Conservation (phyloP, 768 basidiomycete genomes). For the Pulveroboletus ravenelii region DNA sequence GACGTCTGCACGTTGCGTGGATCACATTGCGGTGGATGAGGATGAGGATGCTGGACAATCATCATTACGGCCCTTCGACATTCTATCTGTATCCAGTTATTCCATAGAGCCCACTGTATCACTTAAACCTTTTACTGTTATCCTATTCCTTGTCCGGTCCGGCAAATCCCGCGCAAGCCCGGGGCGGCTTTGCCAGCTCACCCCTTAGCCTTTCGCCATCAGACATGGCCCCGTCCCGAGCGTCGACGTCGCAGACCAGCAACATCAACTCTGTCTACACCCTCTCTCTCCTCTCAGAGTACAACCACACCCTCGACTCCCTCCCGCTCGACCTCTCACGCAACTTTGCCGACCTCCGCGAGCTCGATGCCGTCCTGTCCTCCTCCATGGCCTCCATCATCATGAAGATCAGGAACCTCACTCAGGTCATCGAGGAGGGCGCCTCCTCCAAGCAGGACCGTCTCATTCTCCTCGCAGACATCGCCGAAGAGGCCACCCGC, state of each 20-base stretch:
- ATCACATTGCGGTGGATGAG: not conserved
- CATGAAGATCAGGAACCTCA: conserved; percentile 70
- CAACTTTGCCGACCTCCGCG: conserved; percentile 92
- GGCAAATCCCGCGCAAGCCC: conserved; percentile 25
- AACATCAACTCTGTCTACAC: conserved; percentile 50
- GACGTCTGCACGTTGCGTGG: not conserved
- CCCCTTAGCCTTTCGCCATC: not conserved
- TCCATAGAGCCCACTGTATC: conserved; percentile 23
- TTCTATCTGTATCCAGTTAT: conserved; percentile 20
- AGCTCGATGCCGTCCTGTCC: conserved; percentile 97
- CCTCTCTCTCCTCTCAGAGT: conserved; percentile 71
- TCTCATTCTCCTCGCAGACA: conserved; percentile 83
- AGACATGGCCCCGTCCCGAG: conserved; percentile 37
- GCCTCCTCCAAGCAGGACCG: conserved; percentile 60
- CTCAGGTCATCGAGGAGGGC: conserved; percentile 67
- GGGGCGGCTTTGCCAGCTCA: not conserved
- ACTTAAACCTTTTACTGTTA: not conserved
- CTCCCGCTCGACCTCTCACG: conserved; percentile 92
- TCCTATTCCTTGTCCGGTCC: conserved; percentile 17
- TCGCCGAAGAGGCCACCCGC: conserved; percentile 87
- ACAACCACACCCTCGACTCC: conserved; percentile 88
- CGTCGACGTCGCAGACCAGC: conserved; percentile 24
- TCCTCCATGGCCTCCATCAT: conserved; percentile 80
- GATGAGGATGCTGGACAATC: not conserved
- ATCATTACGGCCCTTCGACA: conserved; percentile 16